Conservation (phyloP, 176 grass and related monocot genomes). For the Triticum timopheevii region DNA sequence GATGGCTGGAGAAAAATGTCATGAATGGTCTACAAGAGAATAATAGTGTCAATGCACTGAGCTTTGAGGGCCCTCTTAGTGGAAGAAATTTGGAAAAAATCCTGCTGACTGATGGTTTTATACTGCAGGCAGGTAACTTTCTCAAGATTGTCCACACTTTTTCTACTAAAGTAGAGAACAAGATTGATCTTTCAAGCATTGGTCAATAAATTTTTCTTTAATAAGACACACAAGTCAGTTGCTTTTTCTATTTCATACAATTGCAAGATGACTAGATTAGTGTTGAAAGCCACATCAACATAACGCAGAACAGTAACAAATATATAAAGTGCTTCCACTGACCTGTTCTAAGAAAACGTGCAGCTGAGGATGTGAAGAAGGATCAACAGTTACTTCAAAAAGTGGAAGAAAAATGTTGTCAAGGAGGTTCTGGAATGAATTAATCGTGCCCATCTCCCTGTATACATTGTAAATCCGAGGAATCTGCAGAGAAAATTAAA, state of each 20-base stretch:
- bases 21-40: background rate
- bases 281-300: background rate
- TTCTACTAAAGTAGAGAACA: conserved; percentile 1
- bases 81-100: background rate
- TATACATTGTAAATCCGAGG: conserved; percentile 95
- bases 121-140: background rate
- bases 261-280: background rate
- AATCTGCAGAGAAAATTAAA: conserved; percentile 57
- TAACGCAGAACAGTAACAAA: conserved; percentile 10
- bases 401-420: conserved; percentile 98
- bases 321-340: conserved; percentile 17
- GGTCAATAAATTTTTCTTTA: conserved; percentile 1
- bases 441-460: conserved; percentile 94
- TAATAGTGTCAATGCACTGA: background rate
- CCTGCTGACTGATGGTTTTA: background rate
- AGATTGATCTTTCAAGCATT: background rate
- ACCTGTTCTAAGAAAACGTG: conserved; percentile 97
- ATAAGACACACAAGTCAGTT: background rate
- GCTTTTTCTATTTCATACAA: conserved; percentile 4
- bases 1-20: background rate
- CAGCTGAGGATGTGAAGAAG: conserved; percentile 88
- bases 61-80: background rate
- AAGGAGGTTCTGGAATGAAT: conserved; percentile 91
- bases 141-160: background rate
- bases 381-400: conserved; percentile 90